Conservation (phyloP, 176 grass and related monocot genomes). For the Oryza longistaminata region DNA sequence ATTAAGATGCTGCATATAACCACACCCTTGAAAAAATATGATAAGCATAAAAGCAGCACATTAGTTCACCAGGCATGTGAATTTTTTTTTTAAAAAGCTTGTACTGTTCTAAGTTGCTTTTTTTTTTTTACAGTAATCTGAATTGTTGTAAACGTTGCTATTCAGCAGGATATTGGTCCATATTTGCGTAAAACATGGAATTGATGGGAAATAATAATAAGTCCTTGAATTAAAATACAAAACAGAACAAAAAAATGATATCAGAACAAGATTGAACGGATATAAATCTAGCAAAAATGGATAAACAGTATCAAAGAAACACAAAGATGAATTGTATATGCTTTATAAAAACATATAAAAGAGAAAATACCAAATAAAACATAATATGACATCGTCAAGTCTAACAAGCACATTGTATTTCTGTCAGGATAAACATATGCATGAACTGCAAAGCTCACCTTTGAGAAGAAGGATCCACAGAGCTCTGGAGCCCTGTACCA, state of each 20-base stretch:
- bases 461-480: conserved; percentile 96
- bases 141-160: neutral
- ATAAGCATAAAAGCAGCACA: neutral
- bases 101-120: neutral
- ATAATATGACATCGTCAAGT: neutral
- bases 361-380: neutral
- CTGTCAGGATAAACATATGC: conserved; percentile 5
- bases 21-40: conserved; percentile 3
- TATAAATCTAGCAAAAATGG: neutral
- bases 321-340: neutral
- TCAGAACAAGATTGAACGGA: neutral
- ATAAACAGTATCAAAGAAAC: neutral
- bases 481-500: conserved; percentile 99
- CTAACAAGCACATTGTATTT: neutral
- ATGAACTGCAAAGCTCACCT: conserved; percentile 47
- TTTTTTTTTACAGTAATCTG: neutral
- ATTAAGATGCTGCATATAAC: conserved; percentile 21
- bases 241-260: neutral
- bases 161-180: neutral
- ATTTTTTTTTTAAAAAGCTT: neutral
- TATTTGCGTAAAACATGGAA: neutral
- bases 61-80: neutral
- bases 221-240: conserved; percentile 11
- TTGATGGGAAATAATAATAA: neutral
- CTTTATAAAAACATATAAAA: neutral